Evolutionary conservation across 78 protist genomes (phyloP).

Genomic region (Dictyostelium brefeldianum): DNA sequence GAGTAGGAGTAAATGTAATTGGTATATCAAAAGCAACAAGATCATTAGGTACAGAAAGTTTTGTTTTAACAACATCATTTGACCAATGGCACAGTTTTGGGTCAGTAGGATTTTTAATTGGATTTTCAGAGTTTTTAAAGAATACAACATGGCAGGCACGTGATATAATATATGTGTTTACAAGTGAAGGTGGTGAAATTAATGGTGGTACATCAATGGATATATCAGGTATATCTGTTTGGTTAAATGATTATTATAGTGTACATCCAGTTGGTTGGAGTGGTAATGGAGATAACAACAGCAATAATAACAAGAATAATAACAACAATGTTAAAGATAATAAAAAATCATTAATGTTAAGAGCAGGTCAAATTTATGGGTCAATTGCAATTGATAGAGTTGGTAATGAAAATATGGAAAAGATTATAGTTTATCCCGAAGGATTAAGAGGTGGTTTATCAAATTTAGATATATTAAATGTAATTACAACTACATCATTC

Average conservation of each 20-base stretch:
- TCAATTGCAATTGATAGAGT: slow-evolving; percentile 66
- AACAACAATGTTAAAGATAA: not conserved
- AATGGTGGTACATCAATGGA: slow-evolving; percentile 73
- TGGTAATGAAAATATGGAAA: slow-evolving; percentile 41
- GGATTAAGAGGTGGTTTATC: slow-evolving; percentile 57
- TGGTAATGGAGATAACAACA: not conserved
- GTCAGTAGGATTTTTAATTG: slow-evolving; percentile 52
- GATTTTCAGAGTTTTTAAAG: slow-evolving; percentile 43
- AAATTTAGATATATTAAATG: slow-evolving; percentile 60
- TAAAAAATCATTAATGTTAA: not conserved
- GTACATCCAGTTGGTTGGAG: slow-evolving; percentile 4
- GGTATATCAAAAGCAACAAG: slow-evolving; percentile 45
- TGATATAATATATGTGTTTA: slow-evolving; percentile 48
- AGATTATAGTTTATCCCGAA: slow-evolving; percentile 60
- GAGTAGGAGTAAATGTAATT: slow-evolving; percentile 61
- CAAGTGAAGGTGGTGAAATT: slow-evolving; percentile 65
- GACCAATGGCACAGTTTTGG: slow-evolving; percentile 78
- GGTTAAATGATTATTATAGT: slow-evolving; percentile 52
- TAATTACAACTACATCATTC: slow-evolving; percentile 48
- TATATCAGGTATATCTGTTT: slow-evolving; percentile 61
- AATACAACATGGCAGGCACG: slow-evolving; percentile 54
- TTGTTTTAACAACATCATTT: slow-evolving; percentile 63
- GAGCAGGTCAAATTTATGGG: slow-evolving; percentile 65
- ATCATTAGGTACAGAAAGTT: slow-evolving; percentile 66
- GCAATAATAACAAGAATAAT: not conserved